Conservation (phyloP, 1,284 basidiomycete species). For the Cutaneotrichosporon daszewskae region DNA sequence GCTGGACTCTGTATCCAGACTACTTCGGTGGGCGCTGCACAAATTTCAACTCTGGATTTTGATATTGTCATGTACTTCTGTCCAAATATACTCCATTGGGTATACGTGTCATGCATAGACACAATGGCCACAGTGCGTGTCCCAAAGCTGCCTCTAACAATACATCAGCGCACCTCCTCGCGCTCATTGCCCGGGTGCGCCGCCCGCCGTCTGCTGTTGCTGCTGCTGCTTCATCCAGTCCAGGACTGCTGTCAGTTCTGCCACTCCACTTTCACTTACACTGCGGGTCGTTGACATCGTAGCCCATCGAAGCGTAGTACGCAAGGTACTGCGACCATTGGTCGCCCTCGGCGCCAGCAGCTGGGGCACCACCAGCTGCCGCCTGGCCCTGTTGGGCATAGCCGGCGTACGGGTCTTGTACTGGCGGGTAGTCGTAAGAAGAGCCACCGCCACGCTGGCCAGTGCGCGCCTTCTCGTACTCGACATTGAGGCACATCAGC, state of each 20-base stretch:
- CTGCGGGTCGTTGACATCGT: slow-evolving; percentile 65
- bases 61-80: not conserved
- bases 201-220: slow-evolving; percentile 1
- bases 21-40: slow-evolving; percentile 14
- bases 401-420: slow-evolving; percentile 16
- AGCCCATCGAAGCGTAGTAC: slow-evolving; percentile 70
- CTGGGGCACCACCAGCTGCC: slow-evolving; percentile 43
- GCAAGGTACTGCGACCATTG: slow-evolving; percentile 47
- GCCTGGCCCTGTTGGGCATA: slow-evolving; percentile 38
- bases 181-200: not conserved
- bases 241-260: slow-evolving; percentile 4
- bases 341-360: slow-evolving; percentile 36
- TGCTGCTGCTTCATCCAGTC: slow-evolving; percentile 6
- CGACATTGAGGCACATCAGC: slow-evolving; percentile 72
- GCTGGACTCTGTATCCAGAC: not conserved
- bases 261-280: slow-evolving; percentile 29
- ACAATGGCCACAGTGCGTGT: not conserved
- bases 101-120: not conserved
- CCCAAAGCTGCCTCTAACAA: not conserved
- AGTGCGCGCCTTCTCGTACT: slow-evolving; percentile 69
- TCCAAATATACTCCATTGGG: not conserved
- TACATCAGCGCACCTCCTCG: not conserved
- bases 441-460: slow-evolving; percentile 49
- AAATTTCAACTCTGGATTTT: slow-evolving; percentile 7
- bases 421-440: slow-evolving; percentile 58